Evolutionary conservation across 345 rosid genomes (phyloP).

Genomic region (Acer saccharum): DNA sequence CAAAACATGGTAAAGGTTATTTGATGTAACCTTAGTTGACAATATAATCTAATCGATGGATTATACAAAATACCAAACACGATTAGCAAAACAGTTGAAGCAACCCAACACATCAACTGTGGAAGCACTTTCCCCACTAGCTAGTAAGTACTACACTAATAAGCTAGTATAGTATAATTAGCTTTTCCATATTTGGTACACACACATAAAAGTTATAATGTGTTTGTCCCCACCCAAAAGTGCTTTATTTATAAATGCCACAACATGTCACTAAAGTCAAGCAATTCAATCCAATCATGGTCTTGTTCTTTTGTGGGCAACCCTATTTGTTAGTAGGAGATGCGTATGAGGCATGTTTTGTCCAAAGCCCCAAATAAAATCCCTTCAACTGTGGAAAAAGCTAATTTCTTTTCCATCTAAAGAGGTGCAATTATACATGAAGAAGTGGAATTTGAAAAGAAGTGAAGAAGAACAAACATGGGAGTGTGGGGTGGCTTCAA

Average conservation of each 20-base stretch:
- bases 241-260: neutral
- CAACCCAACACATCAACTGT: conserved; percentile 8
- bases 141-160: neutral
- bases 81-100: neutral
- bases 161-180: neutral
- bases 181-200: conserved; percentile 28
- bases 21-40: neutral
- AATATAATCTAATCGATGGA: neutral
- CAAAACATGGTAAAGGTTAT: neutral
- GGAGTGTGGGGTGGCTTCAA: conserved; percentile 7
- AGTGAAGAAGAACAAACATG: conserved; percentile 11
- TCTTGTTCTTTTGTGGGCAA: conserved; percentile 17
- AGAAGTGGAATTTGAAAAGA: conserved; percentile 22
- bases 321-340: conserved; percentile 33
- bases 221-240: conserved; percentile 27
- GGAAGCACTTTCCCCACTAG: conserved; percentile 20
- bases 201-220: neutral
- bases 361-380: neutral
- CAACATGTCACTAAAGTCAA: conserved; percentile 25
- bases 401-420: conserved; percentile 39
- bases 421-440: conserved; percentile 36
- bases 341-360: conserved; percentile 25
- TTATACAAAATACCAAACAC: neutral
- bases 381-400: conserved; percentile 52
- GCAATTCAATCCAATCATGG: conserved; percentile 23